phyloP scores from a whole-genome alignment of 2,329 filamentous ascomycete species.

The Botrytis deweyae region DNA sequence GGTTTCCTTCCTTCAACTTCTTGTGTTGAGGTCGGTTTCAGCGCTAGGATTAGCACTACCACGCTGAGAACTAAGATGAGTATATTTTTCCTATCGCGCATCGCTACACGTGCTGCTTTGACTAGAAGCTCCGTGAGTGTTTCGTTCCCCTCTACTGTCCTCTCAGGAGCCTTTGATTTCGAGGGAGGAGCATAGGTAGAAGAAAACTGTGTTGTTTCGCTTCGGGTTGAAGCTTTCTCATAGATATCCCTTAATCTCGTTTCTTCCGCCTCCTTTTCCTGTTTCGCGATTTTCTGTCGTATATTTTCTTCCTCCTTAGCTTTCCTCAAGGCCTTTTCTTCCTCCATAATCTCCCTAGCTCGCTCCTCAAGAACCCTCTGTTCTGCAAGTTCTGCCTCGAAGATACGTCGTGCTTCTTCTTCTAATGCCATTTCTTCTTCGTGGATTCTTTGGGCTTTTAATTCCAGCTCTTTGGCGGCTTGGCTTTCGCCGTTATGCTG shows the following conservation, averaged over 20 bases:
- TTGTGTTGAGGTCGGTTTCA: conserved; percentile 24
- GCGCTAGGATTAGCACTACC: conserved; percentile 54
- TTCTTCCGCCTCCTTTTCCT: conserved; percentile 43
- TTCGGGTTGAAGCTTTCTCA: conserved; percentile 40
- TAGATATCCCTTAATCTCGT: conserved; percentile 56
- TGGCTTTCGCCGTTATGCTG: neutral
- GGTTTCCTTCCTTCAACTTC: neutral
- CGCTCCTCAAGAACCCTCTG: conserved; percentile 50
- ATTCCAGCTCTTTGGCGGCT: neutral
- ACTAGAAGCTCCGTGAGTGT: conserved; percentile 55
- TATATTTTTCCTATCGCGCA: conserved; percentile 60
- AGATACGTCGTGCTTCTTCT: conserved; percentile 20
- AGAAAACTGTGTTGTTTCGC: neutral
- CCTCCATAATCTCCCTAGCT: conserved; percentile 41
- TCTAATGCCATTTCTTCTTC: conserved; percentile 36
- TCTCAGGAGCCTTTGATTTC: neutral
- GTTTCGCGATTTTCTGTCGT: conserved; percentile 52
- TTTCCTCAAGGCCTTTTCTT: conserved; percentile 47
- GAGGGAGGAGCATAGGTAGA: neutral
- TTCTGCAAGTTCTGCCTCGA: conserved; percentile 14
- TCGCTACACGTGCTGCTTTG: conserved; percentile 52
- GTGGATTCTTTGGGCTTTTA: conserved; percentile 12
- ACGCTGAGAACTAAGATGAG: conserved; percentile 55
- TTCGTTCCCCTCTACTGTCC: conserved; percentile 37
- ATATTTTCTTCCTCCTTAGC: conserved; percentile 37